Base-by-base conservation (phyloP, 164 flowering plant genomes). In the Stephania yunnanensis region DNA sequence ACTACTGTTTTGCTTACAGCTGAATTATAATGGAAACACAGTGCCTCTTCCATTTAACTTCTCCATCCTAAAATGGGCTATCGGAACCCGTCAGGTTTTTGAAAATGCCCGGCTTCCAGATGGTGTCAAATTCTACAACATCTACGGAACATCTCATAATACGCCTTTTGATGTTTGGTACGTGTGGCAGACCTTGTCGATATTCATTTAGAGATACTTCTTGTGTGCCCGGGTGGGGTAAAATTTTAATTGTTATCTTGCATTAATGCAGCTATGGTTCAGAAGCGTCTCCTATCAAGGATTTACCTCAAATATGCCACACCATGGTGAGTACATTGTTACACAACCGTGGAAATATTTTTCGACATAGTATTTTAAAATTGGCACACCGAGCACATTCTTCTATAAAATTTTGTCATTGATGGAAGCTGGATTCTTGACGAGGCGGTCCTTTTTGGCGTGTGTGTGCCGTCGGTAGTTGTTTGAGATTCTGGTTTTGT, bases 141-240 rank as follows among this genome's bases (percentile, higher is more conserved):
- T 95, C 11, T 95, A 65, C 82, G 99, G 98, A 74, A 87, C 86
- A 70, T 89, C 92, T 71, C 82, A 72, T 75, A 96, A 95, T 75
- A 89, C 97, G 25, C 97, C 99, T 69, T 91, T 89, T 79, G 89
- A 91, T 84, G 94, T 93, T 73, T 83, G 98, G 99, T 95, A 88
- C 25, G 25, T 25, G 25, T 70, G 92, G 75, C 70, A 29, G 25
- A 71, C 58, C 42, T 53, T 65, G 76, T 46, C 20, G 42, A n/a
- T 36, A 36, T 53, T 45, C 68, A 58, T 30, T 1, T 22, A 36
- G 25, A 6, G 29, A 7, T 78, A 8, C 20, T 31, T 70, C 1
- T 36, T 36, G 42, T 36, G 42, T 36, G 42, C 42, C 42, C 25
- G 25, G 25, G 25, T 25, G 25, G 25, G 25, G 25, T 25, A 25